These are phyloP conservation scores for Cyclotella baltica DNA, from an alignment of 108 stramenopile species.

Conservation along the genomic window DNA sequence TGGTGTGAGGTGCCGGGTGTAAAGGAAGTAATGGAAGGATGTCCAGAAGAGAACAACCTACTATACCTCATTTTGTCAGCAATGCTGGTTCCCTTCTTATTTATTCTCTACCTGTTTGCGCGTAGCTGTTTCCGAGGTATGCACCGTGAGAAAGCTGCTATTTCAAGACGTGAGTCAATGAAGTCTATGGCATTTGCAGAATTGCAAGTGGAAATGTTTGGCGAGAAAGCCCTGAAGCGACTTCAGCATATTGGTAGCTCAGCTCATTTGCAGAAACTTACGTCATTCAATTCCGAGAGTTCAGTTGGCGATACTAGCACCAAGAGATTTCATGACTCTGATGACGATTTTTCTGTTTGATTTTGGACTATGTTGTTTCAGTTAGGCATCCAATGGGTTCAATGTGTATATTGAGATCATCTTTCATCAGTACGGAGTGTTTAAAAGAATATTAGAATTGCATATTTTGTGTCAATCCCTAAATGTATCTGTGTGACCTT, in stretches of 20 bases:
- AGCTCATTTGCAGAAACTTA: conserved; percentile 23
- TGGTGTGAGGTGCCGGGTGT: conserved; percentile 72
- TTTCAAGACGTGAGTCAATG: conserved; percentile 31
- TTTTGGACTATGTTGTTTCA: neutral
- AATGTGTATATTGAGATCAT: too few species aligned
- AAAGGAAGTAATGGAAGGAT: conserved; percentile 68
- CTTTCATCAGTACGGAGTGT: too few species aligned
- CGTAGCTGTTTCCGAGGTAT: neutral
- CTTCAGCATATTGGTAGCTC: conserved; percentile 37
- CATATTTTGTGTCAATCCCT: too few species aligned
- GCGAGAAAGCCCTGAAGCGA: conserved; percentile 29
- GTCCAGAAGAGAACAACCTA: conserved; percentile 57
- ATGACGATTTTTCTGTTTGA: neutral
- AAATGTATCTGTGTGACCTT: too few species aligned
- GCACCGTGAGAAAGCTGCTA: conserved; percentile 16
- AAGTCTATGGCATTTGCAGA: conserved; percentile 35
- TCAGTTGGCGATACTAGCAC: neutral
- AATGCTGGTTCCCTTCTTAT: conserved; percentile 50
- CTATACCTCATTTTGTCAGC: conserved; percentile 55
- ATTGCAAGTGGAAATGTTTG: conserved; percentile 40
- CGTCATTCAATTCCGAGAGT: neutral
- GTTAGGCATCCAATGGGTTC: too few species aligned
- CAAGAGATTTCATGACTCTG: neutral
- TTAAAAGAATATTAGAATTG: too few species aligned
- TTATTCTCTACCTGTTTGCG: conserved; percentile 18